Percentiles rank a stretch among this genome's conserved stretches.
These are phyloP conservation scores for Trametes pubescens DNA, from an alignment of 1,284 basidiomycete species.

Conservation along the genomic window DNA sequence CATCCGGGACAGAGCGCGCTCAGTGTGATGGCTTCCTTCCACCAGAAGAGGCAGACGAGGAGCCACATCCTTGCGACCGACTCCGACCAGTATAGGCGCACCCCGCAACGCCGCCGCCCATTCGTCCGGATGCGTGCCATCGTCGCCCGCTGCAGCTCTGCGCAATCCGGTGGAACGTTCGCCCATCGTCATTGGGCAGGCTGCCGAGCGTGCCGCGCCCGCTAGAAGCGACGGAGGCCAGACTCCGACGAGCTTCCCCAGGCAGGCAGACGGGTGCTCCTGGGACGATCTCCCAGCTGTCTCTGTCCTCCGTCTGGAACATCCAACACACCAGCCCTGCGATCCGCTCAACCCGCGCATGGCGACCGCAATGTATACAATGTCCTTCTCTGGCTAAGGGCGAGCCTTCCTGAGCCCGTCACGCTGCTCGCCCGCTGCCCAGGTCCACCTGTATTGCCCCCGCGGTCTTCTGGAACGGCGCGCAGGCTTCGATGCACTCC, in stretches of 20 bases:
- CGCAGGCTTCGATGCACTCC: slow-evolving; percentile 25
- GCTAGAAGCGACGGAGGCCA: slow-evolving; percentile 11
- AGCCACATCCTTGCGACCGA: not conserved
- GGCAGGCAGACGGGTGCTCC: not conserved
- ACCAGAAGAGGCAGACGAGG: not conserved
- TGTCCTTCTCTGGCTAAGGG: not conserved
- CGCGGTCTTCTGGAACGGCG: slow-evolving; percentile 22
- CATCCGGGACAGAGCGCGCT: not conserved
- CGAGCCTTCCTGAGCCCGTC: slow-evolving; percentile 10
- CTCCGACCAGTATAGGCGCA: not conserved
- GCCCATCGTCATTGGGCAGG: slow-evolving; percentile 11
- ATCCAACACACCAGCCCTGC: slow-evolving; percentile 5
- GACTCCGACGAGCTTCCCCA: slow-evolving; percentile 18
- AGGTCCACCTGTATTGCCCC: slow-evolving; percentile 9
- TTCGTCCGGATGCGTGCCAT: slow-evolving; percentile 1
- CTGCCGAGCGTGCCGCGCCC: slow-evolving; percentile 14
- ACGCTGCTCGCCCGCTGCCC: slow-evolving; percentile 11
- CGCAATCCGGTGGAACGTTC: slow-evolving; percentile 1
- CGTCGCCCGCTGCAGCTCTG: not conserved
- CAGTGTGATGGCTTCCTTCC: not conserved
- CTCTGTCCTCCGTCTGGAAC: slow-evolving; percentile 3
- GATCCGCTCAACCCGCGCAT: not conserved
- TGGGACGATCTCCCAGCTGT: slow-evolving; percentile 11
- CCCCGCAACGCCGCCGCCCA: not conserved
- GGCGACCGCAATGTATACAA: slow-evolving; percentile 2